Percentiles rank a stretch among this genome's conserved stretches.
Evolutionary conservation across 2,329 filamentous ascomycete genomes (phyloP).

Genomic region (Calonectria montana): DNA sequence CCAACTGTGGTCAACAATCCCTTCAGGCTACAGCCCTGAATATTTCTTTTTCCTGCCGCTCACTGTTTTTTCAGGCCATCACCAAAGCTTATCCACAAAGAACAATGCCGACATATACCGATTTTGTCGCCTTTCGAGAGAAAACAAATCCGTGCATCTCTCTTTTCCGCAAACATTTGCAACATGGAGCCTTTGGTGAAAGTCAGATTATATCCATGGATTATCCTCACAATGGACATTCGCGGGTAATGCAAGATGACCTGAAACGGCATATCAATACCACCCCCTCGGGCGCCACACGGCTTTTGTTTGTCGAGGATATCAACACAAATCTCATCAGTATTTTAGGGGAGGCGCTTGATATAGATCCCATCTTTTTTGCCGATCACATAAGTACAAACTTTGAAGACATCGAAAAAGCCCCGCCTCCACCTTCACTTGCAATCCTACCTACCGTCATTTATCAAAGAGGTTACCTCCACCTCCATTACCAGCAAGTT

Average conservation of each 20-base stretch:
- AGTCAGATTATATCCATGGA: not conserved
- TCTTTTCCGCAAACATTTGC: not conserved
- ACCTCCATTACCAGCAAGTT: slow-evolving; percentile 34
- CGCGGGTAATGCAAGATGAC: not conserved
- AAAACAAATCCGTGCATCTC: not conserved
- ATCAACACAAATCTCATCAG: slow-evolving; percentile 23
- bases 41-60: not conserved
- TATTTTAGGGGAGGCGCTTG: slow-evolving; percentile 23
- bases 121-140: not conserved
- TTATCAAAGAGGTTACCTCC: slow-evolving; percentile 22
- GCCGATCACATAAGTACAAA: slow-evolving; percentile 30
- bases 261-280: not conserved
- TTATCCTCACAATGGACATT: not conserved
- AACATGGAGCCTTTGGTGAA: not conserved
- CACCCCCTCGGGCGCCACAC: not conserved
- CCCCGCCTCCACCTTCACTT: slow-evolving; percentile 30
- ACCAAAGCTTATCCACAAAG: not conserved
- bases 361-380: slow-evolving; percentile 36
- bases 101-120: not conserved
- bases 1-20: not conserved
- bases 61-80: not conserved
- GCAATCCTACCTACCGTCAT: slow-evolving; percentile 27
- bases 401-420: slow-evolving; percentile 30
- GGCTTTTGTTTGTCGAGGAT: slow-evolving; percentile 30
- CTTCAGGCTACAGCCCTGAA: not conserved